Conservation (phyloP, 1,284 basidiomycete species). For the Meripilus lineatus region DNA sequence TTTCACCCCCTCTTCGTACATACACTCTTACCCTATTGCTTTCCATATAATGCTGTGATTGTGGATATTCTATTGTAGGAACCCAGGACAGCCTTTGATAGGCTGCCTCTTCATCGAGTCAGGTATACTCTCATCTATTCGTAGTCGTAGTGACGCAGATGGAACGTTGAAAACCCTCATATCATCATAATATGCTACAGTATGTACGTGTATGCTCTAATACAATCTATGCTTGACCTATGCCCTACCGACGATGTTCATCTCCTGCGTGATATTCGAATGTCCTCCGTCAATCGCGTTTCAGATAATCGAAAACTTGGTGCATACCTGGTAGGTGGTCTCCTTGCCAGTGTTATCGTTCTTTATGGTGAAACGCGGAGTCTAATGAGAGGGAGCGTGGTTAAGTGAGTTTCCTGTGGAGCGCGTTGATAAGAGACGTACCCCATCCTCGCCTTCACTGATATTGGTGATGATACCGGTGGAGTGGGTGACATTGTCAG, state of each 20-base stretch:
- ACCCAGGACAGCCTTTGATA: too few species aligned
- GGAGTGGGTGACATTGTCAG: conserved; percentile 35
- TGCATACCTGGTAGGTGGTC: conserved; percentile 33
- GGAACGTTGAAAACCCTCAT: too few species aligned
- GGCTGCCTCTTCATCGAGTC: too few species aligned
- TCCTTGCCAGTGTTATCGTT: conserved; percentile 40
- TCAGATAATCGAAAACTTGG: not conserved
- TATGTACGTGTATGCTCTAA: too few species aligned
- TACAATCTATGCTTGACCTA: too few species aligned
- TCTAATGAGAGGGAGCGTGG: conserved; percentile 18
- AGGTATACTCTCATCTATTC: too few species aligned
- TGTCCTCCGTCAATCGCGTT: not conserved
- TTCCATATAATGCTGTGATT: too few species aligned
- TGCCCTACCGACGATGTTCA: conserved; percentile 35
- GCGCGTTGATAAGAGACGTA: conserved; percentile 9
- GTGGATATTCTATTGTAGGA: too few species aligned
- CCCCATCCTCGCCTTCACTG: conserved; percentile 25
- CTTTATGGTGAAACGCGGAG: conserved; percentile 32
- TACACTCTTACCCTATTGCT: too few species aligned
- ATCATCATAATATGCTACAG: too few species aligned
- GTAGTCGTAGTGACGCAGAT: too few species aligned
- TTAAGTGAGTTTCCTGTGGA: not conserved
- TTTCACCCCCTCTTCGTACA: too few species aligned
- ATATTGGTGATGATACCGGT: conserved; percentile 33
- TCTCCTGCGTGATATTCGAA: conserved; percentile 23